phyloP scores from a whole-genome alignment of 805 yeast genomes.

The Candida pini region DNA sequence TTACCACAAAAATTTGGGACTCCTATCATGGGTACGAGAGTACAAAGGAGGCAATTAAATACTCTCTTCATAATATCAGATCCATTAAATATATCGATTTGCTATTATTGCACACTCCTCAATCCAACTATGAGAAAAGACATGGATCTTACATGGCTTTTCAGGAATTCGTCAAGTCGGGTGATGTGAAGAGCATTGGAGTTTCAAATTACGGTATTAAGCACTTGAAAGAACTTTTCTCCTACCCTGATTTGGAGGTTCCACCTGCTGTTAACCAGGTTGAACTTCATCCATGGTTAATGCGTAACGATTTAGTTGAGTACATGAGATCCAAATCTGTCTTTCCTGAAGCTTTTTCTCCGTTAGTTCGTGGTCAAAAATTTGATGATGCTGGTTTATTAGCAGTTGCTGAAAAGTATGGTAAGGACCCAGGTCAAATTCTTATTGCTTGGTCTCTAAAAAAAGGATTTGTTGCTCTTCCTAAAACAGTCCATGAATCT shows the following conservation, averaged over 20 bases:
- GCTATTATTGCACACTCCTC: slow-evolving; percentile 50
- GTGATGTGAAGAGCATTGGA: slow-evolving; percentile 49
- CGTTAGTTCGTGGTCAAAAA: slow-evolving; percentile 51
- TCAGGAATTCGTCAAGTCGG: slow-evolving; percentile 48
- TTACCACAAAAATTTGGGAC: slow-evolving; percentile 35
- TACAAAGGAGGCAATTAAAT: slow-evolving; percentile 37
- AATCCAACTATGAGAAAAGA: slow-evolving; percentile 35
- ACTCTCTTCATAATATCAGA: slow-evolving; percentile 36
- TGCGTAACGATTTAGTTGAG: slow-evolving; percentile 38
- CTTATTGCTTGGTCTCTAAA: slow-evolving; percentile 63
- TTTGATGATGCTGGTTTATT: slow-evolving; percentile 38
- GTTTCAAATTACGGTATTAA: slow-evolving; percentile 58
- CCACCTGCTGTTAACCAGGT: slow-evolving; percentile 46
- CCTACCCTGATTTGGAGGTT: slow-evolving; percentile 37
- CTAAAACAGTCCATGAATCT: slow-evolving; percentile 29
- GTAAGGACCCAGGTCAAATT: slow-evolving; percentile 50
- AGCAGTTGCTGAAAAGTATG: slow-evolving; percentile 42
- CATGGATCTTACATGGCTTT: slow-evolving; percentile 50
- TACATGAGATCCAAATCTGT: slow-evolving; percentile 43
- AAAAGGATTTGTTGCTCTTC: slow-evolving; percentile 48
- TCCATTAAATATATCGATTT: slow-evolving; percentile 48
- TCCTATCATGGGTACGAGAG: slow-evolving; percentile 30
- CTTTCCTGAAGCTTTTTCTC: slow-evolving; percentile 55
- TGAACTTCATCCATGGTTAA: slow-evolving; percentile 47
- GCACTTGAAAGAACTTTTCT: slow-evolving; percentile 49